Evolutionary conservation across 192 early-diverging fungal genomes (phyloP), one percentile per base, ranked within the genome.

Genomic region (Entophlyctis luteolus): DNA sequence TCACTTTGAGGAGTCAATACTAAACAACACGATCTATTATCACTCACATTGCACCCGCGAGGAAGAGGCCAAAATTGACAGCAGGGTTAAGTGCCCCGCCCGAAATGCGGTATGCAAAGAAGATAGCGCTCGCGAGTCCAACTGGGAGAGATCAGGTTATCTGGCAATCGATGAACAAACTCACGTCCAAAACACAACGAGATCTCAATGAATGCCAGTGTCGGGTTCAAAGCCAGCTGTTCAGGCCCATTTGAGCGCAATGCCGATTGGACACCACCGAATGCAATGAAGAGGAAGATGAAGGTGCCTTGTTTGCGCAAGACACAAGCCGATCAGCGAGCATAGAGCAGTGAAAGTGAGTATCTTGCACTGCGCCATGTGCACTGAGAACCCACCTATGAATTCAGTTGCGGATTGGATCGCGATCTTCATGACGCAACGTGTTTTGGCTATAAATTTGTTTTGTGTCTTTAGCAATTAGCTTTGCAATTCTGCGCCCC

Each of bases 31-130:
- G n/a, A n/a, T n/a, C n/a, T n/a, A n/a, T n/a, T n/a, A 1, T 23
- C 1, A 54, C 28, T 54, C 1, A 47, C 59, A 89, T 56, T 54
- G 77, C 75, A 27, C 85, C 81, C 16, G 78, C 73, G 33, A 84
- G 59, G 49, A 84, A 38, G 20, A 87, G 75, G 20, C 78, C 73
- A 4, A 89, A 39, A 10, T 81, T 76, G 28, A 89, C 74, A 12
- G 86, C 83, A 6, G 87, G 85, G 66, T 89, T 89, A 50, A 89
- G 75, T 12, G 74, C 75, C 6, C 85, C 79, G 12, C 85, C 86
- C 3, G 80, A 85, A 48, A 86, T 77, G 20, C 76, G 71, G 48
- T 75, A 77, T 55, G 70, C 76, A 6, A 81, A 67, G 59, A 73
- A 78, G 22, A 85, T 50, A 10, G 68, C 69, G 10, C 77, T 72